Conservation (phyloP, 2,329 filamentous ascomycete genomes). For the Pseudogymnoascus sp. region DNA sequence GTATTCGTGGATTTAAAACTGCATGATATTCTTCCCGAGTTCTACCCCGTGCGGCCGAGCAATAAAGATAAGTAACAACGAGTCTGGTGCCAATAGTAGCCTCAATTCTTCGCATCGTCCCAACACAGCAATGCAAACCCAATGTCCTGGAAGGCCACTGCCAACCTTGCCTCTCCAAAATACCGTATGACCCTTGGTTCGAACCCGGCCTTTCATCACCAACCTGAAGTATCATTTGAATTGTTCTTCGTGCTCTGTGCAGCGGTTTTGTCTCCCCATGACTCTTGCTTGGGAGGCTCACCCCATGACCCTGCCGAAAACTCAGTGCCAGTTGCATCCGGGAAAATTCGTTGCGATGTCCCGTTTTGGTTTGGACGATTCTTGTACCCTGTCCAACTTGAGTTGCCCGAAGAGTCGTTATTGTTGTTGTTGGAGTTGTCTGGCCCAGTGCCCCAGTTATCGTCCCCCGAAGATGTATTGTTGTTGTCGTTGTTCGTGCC, state of each 20-base stretch:
- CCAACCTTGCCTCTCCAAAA: too few species aligned
- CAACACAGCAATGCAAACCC: background rate
- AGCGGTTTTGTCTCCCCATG: slow-evolving; percentile 6
- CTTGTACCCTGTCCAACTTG: background rate
- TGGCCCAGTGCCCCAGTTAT: slow-evolving; percentile 6
- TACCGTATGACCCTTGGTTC: background rate
- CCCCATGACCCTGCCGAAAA: slow-evolving; percentile 16
- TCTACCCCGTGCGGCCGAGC: background rate
- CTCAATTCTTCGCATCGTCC: background rate
- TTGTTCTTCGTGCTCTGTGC: slow-evolving; percentile 5
- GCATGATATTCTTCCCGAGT: background rate
- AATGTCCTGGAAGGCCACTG: too few species aligned
- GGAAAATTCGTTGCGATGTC: background rate
- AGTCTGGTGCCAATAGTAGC: background rate
- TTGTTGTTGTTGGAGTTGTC: background rate
- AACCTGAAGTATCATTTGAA: background rate
- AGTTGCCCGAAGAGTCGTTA: slow-evolving; percentile 9
- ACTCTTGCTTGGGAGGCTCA: background rate
- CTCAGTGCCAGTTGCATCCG: slow-evolving; percentile 10
- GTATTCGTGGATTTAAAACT: too few species aligned
- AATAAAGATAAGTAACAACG: background rate
- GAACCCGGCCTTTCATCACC: background rate
- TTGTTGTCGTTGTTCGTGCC: slow-evolving; percentile 7
- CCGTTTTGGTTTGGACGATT: slow-evolving; percentile 3
- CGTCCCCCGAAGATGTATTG: slow-evolving; percentile 2